A percentile compares a stretch with the other conserved stretches of the same genome.
phyloP scores from a whole-genome alignment of 129 eudicot genomes.

The Silybum marianum region DNA sequence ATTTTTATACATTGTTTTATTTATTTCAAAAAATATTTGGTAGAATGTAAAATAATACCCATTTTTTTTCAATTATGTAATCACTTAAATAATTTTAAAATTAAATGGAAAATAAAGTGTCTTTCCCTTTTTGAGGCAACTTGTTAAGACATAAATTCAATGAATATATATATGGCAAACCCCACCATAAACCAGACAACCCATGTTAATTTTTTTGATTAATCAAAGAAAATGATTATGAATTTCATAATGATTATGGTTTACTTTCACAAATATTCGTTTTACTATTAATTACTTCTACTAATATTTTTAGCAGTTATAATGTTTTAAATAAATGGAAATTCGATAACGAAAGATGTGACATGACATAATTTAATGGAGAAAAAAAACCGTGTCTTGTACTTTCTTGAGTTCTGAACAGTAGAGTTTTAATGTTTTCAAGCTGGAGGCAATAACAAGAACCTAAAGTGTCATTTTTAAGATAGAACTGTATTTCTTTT shows the following conservation, averaged over 20 bases:
- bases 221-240: constrained; percentile 16
- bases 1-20: too few relatives aligned
- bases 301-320: background rate
- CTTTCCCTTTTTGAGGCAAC: constrained; percentile 1
- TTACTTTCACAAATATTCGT: background rate
- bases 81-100: background rate
- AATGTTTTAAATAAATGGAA: background rate
- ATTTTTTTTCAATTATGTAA: background rate
- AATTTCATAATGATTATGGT: constrained; percentile 9
- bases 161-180: constrained; percentile 8
- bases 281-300: background rate
- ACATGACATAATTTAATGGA: background rate
- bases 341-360: background rate
- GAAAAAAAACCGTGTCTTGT: background rate
- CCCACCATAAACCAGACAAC: constrained; percentile 26
- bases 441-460: background rate
- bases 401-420: background rate
- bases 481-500: background rate
- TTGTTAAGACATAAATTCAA: constrained; percentile 16
- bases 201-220: constrained; percentile 22
- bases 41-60: background rate
- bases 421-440: background rate
- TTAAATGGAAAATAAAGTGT: background rate
- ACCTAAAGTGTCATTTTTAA: background rate
- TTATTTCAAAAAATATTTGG: too few relatives aligned